Evolutionary conservation across 495 filamentous ascomycete genomes (phyloP), one percentile per base, ranked within the genome.

Genomic region (Aspergillus cavernicola): DNA sequence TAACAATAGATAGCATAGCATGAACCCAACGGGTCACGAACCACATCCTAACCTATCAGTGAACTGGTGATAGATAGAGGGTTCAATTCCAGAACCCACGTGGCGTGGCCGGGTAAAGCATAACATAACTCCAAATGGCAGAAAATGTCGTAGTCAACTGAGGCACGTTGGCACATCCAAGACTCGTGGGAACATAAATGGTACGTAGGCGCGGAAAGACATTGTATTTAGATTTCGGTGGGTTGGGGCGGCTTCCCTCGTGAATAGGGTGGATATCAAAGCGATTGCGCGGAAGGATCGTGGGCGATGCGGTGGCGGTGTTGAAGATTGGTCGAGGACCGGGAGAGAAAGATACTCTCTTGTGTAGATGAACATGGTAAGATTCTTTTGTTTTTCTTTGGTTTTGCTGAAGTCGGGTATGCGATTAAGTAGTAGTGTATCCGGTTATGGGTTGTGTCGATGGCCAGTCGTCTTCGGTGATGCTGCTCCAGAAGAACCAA

Each of bases 391-490:
- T 43, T 52, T 24, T 35, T 31, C 5, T n/a, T n/a, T n/a, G n/a
- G n/a, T n/a, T n/a, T n/a, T n/a, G n/a, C n/a, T n/a, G n/a, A n/a
- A n/a, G n/a, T n/a, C n/a, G n/a, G n/a, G n/a, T n/a, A n/a, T n/a
- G n/a, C n/a, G 8, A 12, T 19, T 32, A 31, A 26, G 6, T 15
- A 31, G 16, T 12, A 18, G 71, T 71, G 58, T 83, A 80, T 24
- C 66, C 68, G 31, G 42, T 64, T 61, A 18, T 67, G 67, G 50
- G 56, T 61, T 13, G 66, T 16, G 51, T 67, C 43, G 56, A 29
- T 12, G 85, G 90, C 93, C 93, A 99, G 73, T 97, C 92, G 63
- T 99, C 93, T 72, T 99, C 93, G 4, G 93, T 99, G 62, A 99
- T 99, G 74, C 90, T 95, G 35, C 89, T 92, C 93, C 95, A 97